Base-by-base conservation (phyloP, 257 asterid genomes). In the Leonotis leonurus region DNA sequence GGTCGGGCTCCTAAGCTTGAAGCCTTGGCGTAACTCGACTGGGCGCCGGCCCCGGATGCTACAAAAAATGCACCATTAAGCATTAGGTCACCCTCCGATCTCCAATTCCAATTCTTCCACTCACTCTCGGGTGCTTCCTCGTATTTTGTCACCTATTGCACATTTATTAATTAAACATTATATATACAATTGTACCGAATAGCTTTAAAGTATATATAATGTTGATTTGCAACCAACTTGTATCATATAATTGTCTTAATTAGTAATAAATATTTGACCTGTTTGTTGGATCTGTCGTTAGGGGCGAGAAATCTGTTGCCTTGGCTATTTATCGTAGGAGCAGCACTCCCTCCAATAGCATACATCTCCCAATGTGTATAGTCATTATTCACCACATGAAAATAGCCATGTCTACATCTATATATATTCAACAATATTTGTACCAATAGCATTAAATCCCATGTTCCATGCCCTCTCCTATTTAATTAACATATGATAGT, bases 41-140 rank as follows among this genome's bases (percentile, higher is more conserved):
- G 62, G 41, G 81, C 79, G 3, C 71, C 81, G 0, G 72, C 78
- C 0, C 88, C 88, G 0, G 92, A 81, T 1, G 77, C 70, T 41
- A 69, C 62, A 13, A 84, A 84, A 46, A 26, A 84, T 1, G 92
- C 92, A 11, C 92, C 88, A n/a, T 84, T 84, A 20, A 84, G 62
- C 92, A 84, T 79, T 30, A 81, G 75, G 71, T 84, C 92, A 1
- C 88, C 88, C 25, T 75, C 79, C 0, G 84, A 72, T 63, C 92
- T 81, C 92, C 92, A 81, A 44, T 81, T 77, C 92, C 92, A 84
- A 1, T 64, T 66, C 67, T 79, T 81, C 92, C 88, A 84, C 41
- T 75, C 77, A 16, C 73, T 77, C 57, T 73, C 78, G 0, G 92
- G 80, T 17, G 92, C 74, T 39, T 73, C 83, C 63, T 81, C 92